Evolutionary conservation across 2,329 filamentous ascomycete genomes (phyloP), one percentile per base, ranked within the genome.

Genomic region (Arthrobotrys megalospora): DNA sequence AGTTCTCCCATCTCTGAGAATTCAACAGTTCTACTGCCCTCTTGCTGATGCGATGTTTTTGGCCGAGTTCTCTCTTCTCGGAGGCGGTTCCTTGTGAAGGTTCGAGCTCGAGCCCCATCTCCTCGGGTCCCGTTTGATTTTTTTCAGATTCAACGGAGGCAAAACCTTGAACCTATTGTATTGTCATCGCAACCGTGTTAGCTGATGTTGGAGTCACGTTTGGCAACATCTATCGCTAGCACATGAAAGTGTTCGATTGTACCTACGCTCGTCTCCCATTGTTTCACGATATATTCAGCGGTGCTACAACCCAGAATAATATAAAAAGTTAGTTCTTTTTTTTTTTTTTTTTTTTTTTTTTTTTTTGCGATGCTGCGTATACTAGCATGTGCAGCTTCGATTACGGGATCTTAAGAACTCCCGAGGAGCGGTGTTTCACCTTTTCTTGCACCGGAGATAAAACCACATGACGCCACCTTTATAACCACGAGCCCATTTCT

Each of bases 381-480:
- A 28, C 24, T 2, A 28, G 24, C 24, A 28, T 28, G 24, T 5
- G 24, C 24, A 28, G 24, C 2, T 28, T 5, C 2, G 24, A 28
- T 28, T 28, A 28, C 24, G 5, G 24, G 24, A 28, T 28, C 24
- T 28, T 28, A 28, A 28, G 24, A 28, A 2, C 11, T 45, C 16
- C 16, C 11, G 1, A 45, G 6, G 6, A 16, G 11, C 41, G n/a
- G n/a, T 6, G 4, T 16, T 12, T 32, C 14, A 53, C 28, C 28
- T 14, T 16, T 53, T 53, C 7, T 16, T 16, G 16, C 50, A 53
- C 6, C 19, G 38, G 12, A 65, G n/a, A 52, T 52, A 52, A 65
- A 65, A 65, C 45, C 43, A 52, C 45, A 65, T 65, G 12, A 65
- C 5, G 8, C 28, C 62, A 11, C 34, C 62, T 2, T 41, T 14